Evolutionary conservation across 495 filamentous ascomycete species (phyloP).

Genomic region (Penicillium robsamsonii): DNA sequence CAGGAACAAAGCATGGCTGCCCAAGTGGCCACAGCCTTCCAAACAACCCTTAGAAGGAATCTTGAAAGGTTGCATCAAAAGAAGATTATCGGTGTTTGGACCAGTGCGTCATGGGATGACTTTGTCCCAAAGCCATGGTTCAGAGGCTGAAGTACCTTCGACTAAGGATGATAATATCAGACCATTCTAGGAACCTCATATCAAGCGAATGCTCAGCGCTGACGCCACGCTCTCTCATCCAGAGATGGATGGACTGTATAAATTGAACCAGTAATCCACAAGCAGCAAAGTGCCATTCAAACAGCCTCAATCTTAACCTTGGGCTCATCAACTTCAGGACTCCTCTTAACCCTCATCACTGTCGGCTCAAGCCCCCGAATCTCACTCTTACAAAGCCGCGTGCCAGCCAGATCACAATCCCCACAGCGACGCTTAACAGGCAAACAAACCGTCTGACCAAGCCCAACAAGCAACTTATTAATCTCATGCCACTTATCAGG

Average conservation of each 20-base stretch:
- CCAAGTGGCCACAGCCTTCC: no score
- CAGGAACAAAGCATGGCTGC: no score
- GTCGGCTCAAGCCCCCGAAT: conserved; percentile 46
- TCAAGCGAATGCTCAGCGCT: background rate
- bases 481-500: conserved; percentile 90
- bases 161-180: no score
- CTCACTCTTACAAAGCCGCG: conserved; percentile 73
- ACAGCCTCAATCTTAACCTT: conserved; percentile 37
- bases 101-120: no score
- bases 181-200: no score
- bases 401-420: conserved; percentile 72
- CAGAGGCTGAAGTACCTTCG: no score
- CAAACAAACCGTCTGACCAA: conserved; percentile 85
- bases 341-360: conserved; percentile 50
- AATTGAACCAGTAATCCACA: background rate
- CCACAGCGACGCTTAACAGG: conserved; percentile 79
- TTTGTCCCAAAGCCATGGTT: no score
- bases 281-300: background rate
- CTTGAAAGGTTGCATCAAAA: no score
- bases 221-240: background rate
- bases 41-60: no score
- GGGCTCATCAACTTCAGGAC: conserved; percentile 34
- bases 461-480: conserved; percentile 85
- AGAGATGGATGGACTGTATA: background rate
- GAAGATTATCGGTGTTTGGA: no score